Conservation (phyloP, 116 monocot species). For the Dioscorea cayenensis region DNA sequence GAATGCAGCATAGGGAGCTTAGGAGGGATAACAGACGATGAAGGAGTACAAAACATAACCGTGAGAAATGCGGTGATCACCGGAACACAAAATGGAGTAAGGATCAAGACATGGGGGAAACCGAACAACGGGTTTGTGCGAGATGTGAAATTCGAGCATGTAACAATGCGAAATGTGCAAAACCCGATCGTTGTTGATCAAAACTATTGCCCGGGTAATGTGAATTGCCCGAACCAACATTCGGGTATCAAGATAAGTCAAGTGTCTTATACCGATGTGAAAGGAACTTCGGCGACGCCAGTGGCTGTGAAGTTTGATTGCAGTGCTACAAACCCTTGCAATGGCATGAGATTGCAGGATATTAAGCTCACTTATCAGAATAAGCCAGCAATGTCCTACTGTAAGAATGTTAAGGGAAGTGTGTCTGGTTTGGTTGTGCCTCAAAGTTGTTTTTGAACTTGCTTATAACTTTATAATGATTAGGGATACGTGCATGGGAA, state of each 20-base stretch:
- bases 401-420: constrained; percentile 11
- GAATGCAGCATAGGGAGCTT: constrained; percentile 33
- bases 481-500: no score
- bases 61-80: constrained; percentile 19
- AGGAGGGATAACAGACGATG: constrained; percentile 11
- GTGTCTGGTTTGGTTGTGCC: constrained; percentile 6
- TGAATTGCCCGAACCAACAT: constrained; percentile 27
- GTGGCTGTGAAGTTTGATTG: constrained; percentile 34
- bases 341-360: constrained; percentile 17
- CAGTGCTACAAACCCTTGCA: constrained; percentile 30
- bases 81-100: constrained; percentile 30
- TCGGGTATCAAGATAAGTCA: constrained; percentile 27
- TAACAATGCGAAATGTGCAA: constrained; percentile 23
- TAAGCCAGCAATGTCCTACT: constrained; percentile 13
- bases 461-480: no score
- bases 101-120: constrained; percentile 48
- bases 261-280: constrained; percentile 13
- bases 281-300: constrained; percentile 24
- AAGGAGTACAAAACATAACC: constrained; percentile 33
- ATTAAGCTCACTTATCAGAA: constrained; percentile 20
- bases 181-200: constrained; percentile 47
- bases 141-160: constrained; percentile 28
- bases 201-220: constrained; percentile 28
- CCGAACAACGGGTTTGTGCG: constrained; percentile 20
- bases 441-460: not conserved